Evolutionary conservation across 306 rosid genomes (phyloP), one percentile per base, ranked within the genome.

Genomic region (Lablab purpureus): DNA sequence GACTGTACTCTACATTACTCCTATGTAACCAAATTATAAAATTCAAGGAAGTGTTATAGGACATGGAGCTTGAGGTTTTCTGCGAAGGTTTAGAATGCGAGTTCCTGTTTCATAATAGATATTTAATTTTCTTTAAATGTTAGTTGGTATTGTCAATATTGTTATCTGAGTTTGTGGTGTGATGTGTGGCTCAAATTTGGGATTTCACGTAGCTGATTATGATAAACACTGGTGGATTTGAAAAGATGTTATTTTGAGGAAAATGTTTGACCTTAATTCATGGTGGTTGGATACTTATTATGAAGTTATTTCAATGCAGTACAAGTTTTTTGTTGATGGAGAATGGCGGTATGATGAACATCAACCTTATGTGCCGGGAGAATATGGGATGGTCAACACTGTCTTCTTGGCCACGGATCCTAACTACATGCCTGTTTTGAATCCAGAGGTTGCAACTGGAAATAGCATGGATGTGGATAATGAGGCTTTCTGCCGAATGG

Each of bases 321-420:
- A 84, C 90, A 94, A 94, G 84, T 94, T 94, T 86, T 94, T 74
- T 87, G 97, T 94, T 84, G 98, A 94, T 81, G 98, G 95, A 76
- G 93, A 88, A 73, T 94, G 98, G 98, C 84, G 91, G 75, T 91
- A 94, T 40, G 97, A 92, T 75, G 98, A 94, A 80, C 91, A 82
- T 81, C 97, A 90, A 78, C 90, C 93, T 66, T 85, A 41, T 11
- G 88, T 78, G 79, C 80, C 81, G 74, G 92, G 97, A 64, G 97
- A 92, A 36, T 90, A 78, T 85, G 98, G 98, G 78, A 73, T 89
- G 56, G 97, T 91, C 82, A 94, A 94, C 79, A 92, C 97, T 11
- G 84, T 89, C 73, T 76, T 85, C 45, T 75, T 90, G 89, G 83
- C 94, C 50, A 76, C 97, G 19, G 98, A 94, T 76, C 91, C 98